Base-by-base conservation (phyloP, 2,329 filamentous ascomycete species). In the Neopestalotiopsis rosae region DNA sequence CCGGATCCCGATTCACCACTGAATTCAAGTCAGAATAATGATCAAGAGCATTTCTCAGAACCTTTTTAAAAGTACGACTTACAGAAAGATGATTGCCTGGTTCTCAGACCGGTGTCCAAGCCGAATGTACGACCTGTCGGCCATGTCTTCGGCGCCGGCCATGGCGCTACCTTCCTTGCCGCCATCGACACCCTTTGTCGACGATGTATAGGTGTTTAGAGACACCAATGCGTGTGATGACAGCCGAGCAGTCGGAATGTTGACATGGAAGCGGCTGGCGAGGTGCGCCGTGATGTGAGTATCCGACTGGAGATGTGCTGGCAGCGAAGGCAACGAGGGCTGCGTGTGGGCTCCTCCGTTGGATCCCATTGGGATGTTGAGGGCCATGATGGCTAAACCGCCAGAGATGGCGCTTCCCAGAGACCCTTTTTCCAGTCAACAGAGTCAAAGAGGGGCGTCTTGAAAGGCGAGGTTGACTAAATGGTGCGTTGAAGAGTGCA, bases 1-100 rank as follows among this genome's bases (percentile, higher is more conserved):
- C 96, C 96, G 40, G 96, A 91, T 61, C 96, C 96, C 68, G 94
- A 97, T 87, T 99, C 96, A 81, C 96, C 96, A 73, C 95, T 98
- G 73, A 64, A 62, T 34, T 65, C 58, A 67, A 68, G 63, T 72
- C 57, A 71, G 69, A 38, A 17, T 17, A 61, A 14, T 42, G 10
- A 32, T 17, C 13, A n/a, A 66, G 12, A 17, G 24, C 24, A 28
- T 28, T 28, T 28, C 24, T 28, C 24, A 45, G 52, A 14, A 59
- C 5, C 2, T 1, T 5, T 32, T 12, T 38, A 38, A 7, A 10
- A 13, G 30, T 5, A 9, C 5, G n/a, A 20, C 94, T 85, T 88
- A 98, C 94, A 99, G 83, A 75, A 99, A 98, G 2, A 98, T 87
- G 66, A 97, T 85, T 1, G 95, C 93, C 81, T 99, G 96, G 80